Evolutionary conservation across 1,139 yeast genomes (phyloP), one percentile per base, ranked within the genome.

Genomic region (Pichia cactophila): DNA sequence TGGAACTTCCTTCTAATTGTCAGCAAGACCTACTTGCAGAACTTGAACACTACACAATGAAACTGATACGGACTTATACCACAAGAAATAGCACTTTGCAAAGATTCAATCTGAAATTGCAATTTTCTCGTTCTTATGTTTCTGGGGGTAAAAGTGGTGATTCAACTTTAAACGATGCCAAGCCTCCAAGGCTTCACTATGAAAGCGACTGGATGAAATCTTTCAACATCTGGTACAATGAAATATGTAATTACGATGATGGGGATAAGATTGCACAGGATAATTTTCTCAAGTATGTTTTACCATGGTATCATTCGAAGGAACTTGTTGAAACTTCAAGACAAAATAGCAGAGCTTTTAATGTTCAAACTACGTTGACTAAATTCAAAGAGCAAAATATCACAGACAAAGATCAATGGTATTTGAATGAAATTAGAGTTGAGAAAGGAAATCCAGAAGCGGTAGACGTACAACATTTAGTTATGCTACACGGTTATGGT

Each of bases 401-500:
- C 10, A 26, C 44, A 12, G 48, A 42, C 35, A 33, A 35, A 16
- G 36, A 44, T 26, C 54, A 54, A 41, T 53, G 56, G 56, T 49
- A 46, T 37, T n/a, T 60, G 17, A 59, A 59, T 46, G 64, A 61
- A 33, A 45, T 60, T 17, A 42, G 60, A 31, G 46, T 55, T 36
- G 59, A 53, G 37, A 50, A 49, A 29, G 46, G 62, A 55, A 44
- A 63, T 56, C 36, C 56, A 12, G 31, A 20, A 4, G 39, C 35
- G 5, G 45, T 40, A 2, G 33, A 31, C 1, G 57, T 62, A 1
- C 65, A 63, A 17, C 77, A 78, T 55, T 59, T 84, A 26, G 88
- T 89, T 5, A 72, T 92, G 59, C 61, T 92, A 16, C 98, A 92
- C 63, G 98, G 98, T 0, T 89, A 87, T 65, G 96, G 95, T 0